A percentile compares a stretch with the other conserved stretches of the same genome.
phyloP scores from a whole-genome alignment of 1,139 yeast genomes.

The Hansenula sp. region DNA sequence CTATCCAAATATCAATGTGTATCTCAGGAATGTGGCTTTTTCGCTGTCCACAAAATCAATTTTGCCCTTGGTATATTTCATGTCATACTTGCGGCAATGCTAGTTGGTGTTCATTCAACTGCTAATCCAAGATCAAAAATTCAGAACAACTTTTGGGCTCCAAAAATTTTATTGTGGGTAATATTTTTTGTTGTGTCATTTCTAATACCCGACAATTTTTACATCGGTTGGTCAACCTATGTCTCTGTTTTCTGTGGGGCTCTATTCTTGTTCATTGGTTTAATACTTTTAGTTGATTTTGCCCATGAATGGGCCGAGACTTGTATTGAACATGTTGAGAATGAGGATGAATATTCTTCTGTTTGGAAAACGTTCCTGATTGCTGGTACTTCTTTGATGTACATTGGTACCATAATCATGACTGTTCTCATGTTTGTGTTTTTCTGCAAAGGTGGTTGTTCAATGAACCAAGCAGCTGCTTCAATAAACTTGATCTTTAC shows the following conservation, averaged over 20 bases:
- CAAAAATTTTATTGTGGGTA: conserved; percentile 64
- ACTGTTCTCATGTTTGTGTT: conserved; percentile 77
- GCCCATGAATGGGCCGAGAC: conserved; percentile 99
- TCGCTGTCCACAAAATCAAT: conserved; percentile 87
- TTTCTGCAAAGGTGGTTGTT: conserved; percentile 82
- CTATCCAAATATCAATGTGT: conserved; percentile 72
- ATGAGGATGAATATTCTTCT: conserved; percentile 63
- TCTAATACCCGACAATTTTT: conserved; percentile 82
- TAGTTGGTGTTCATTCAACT: conserved; percentile 75
- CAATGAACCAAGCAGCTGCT: conserved; percentile 88
- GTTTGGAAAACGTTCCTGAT: conserved; percentile 81
- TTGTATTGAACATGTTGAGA: conserved; percentile 85
- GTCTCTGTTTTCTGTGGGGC: conserved; percentile 83
- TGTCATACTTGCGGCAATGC: conserved; percentile 59
- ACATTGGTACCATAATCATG: conserved; percentile 64
- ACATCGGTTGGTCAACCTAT: conserved; percentile 87
- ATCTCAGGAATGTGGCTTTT: conserved; percentile 90
- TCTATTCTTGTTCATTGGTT: conserved; percentile 81
- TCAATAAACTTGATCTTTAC: conserved; percentile 68
- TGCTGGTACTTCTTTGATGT: conserved; percentile 88
- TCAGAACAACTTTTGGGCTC: conserved; percentile 90
- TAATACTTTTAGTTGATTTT: conserved; percentile 87
- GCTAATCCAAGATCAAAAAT: conserved; percentile 75
- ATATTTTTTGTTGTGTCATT: conserved; percentile 60
- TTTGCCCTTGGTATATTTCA: conserved; percentile 85